Base-by-base conservation (phyloP, 2,329 filamentous ascomycete genomes). In the Aureobasidium musti region DNA sequence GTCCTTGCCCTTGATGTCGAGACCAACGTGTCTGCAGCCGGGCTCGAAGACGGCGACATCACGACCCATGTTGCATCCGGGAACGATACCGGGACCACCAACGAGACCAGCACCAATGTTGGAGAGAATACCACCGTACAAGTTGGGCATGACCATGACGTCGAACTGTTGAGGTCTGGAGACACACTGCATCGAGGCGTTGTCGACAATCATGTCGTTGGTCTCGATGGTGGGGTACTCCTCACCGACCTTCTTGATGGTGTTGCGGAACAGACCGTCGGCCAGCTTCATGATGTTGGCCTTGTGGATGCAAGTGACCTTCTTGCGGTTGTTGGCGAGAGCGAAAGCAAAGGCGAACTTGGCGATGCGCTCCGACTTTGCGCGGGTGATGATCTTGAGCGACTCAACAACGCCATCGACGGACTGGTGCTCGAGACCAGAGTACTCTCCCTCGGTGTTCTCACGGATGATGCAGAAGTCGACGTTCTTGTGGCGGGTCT, bases 231-330 rank as follows among this genome's bases (percentile, higher is more conserved):
- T 96, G 68, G 95, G 94, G 84, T 95, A 99, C 80, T 97, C 92
- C 84, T 96, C 91, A 72, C 92, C 91, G 73, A 95, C 89, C 76
- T 89, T 86, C 84, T 96, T 92, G 86, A 98, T 96, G 73, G 95
- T 98, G 83, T 89, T 94, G 80, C 95, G 91, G 91, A 99, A 99
- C 67, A 99, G 91, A 82, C 95, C 95, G 75, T 99, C 95, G 79
- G 93, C 94, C 68, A 99, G 87, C 87, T 99, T 99, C 95, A 99
- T 99, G 84, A 99, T 99, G 87, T 99, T 99, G 82, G 95, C 95
- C 87, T 99, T 99, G 90, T 99, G 95, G 79, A 99, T 98, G 84
- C 94, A 97, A 73, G 95, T 98, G 67, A 99, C 92, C 90, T 98
- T 98, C 86, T 96, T 94, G 79, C 95, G 89, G 87, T 96, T 94